Percentiles rank a stretch among this genome's conserved stretches.
Evolutionary conservation across 1,139 yeast species (phyloP).

Genomic region (Chernovozyma aurita): DNA sequence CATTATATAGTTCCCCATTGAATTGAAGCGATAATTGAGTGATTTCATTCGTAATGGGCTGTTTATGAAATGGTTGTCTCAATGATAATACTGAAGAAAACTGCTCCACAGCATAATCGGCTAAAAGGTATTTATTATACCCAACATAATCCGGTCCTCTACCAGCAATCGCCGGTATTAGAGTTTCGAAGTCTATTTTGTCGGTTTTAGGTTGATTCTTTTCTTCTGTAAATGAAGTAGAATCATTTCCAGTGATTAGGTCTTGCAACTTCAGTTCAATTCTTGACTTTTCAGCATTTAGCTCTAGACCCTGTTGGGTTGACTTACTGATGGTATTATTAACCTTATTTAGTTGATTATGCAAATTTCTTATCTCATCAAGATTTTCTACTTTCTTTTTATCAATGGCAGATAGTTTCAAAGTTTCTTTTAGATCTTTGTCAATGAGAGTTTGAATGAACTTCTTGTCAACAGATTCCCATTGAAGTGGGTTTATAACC

Average conservation of each 20-base stretch:
- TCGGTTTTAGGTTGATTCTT: neutral
- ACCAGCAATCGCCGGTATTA: slow-evolving; percentile 40
- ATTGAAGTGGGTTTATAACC: too few relatives aligned
- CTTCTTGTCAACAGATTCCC: slow-evolving; percentile 19
- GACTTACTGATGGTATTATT: slow-evolving; percentile 28
- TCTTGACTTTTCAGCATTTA: slow-evolving; percentile 5
- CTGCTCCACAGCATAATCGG: slow-evolving; percentile 21
- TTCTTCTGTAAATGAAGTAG: neutral
- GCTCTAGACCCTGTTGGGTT: slow-evolving; percentile 12
- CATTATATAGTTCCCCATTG: slow-evolving; percentile 83
- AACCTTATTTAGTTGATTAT: slow-evolving; percentile 17
- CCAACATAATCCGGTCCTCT: slow-evolving; percentile 53
- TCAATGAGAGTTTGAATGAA: slow-evolving; percentile 12
- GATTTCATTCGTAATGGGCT: slow-evolving; percentile 44
- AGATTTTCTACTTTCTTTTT: slow-evolving; percentile 23
- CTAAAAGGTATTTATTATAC: slow-evolving; percentile 14
- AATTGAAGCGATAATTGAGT: slow-evolving; percentile 45
- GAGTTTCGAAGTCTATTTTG: slow-evolving; percentile 14
- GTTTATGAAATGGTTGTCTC: slow-evolving; percentile 70
- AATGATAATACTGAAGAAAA: slow-evolving; percentile 75
- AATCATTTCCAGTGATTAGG: slow-evolving; percentile 6
- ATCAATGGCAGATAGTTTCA: slow-evolving; percentile 18
- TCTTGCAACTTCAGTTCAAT: slow-evolving; percentile 13
- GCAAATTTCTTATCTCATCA: slow-evolving; percentile 20
- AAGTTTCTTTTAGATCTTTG: slow-evolving; percentile 13